Evolutionary conservation across 2,329 filamentous ascomycete genomes (phyloP).

Genomic region (Exophiala sideris): DNA sequence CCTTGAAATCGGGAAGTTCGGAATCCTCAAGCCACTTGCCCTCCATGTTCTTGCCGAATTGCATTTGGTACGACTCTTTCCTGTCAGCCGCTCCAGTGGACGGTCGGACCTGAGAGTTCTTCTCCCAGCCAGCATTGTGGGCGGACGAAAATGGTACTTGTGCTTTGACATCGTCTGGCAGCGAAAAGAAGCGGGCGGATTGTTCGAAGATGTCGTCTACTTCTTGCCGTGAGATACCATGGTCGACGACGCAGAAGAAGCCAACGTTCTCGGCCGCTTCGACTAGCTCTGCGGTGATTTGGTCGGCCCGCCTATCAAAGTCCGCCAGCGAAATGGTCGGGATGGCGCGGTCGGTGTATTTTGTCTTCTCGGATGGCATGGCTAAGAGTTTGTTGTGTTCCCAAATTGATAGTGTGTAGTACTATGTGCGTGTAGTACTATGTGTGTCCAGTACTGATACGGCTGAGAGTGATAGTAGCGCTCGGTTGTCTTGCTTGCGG

Average conservation of each 20-base stretch:
- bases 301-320: slow-evolving; percentile 52
- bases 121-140: slow-evolving; percentile 61
- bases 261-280: slow-evolving; percentile 56
- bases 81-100: slow-evolving; percentile 58
- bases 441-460: not conserved
- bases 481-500: not conserved
- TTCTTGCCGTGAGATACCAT: slow-evolving; percentile 49
- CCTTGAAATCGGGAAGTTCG: slow-evolving; percentile 49
- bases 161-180: slow-evolving; percentile 52
- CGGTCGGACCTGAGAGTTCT: slow-evolving; percentile 56
- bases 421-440: not conserved
- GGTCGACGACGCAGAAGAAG: slow-evolving; percentile 59
- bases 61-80: slow-evolving; percentile 63
- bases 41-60: slow-evolving; percentile 56
- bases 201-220: slow-evolving; percentile 53
- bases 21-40: slow-evolving; percentile 52
- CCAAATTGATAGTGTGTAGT: not conserved
- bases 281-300: slow-evolving; percentile 53
- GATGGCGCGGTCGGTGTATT: slow-evolving; percentile 39
- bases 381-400: not conserved
- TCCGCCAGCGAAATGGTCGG: slow-evolving; percentile 54
- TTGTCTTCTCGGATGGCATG: slow-evolving; percentile 15
- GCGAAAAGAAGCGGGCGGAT: slow-evolving; percentile 54
- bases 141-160: slow-evolving; percentile 52
- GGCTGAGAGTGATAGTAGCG: not conserved